Evolutionary conservation across 805 yeast species (phyloP).

Genomic region (Cephaloascus albidus): DNA sequence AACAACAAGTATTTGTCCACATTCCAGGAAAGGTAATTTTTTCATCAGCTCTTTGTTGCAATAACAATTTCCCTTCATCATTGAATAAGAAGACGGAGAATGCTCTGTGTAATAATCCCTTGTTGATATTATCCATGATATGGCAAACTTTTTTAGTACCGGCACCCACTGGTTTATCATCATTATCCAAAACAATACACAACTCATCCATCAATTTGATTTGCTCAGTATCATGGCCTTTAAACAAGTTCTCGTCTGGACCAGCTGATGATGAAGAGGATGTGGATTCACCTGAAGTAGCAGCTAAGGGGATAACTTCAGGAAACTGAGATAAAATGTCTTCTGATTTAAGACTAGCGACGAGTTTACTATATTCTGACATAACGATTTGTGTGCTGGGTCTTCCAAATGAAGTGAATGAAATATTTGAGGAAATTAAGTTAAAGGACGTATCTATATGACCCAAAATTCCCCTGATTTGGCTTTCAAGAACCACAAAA

Average conservation of each 20-base stretch:
- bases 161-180: slow-evolving; percentile 84
- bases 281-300: slow-evolving; percentile 2
- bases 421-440: no score
- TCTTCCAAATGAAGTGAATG: no score
- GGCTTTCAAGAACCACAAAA: no score
- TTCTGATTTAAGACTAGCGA: slow-evolving; percentile 35
- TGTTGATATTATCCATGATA: slow-evolving; percentile 76
- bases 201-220: slow-evolving; percentile 92
- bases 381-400: no score
- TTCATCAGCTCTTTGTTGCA: slow-evolving; percentile 94
- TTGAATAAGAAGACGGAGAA: slow-evolving; percentile 93
- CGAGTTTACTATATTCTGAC: slow-evolving; percentile 38
- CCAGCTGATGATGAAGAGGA: slow-evolving; percentile 6
- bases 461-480: no score
- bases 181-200: slow-evolving; percentile 85
- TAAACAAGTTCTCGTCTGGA: slow-evolving; percentile 39
- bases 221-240: slow-evolving; percentile 91
- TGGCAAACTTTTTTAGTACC: slow-evolving; percentile 90
- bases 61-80: slow-evolving; percentile 59
- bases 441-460: no score
- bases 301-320: slow-evolving; percentile 52
- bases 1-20: slow-evolving; percentile 99
- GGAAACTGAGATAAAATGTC: slow-evolving; percentile 52
- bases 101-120: slow-evolving; percentile 89
- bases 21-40: slow-evolving; percentile 92